Percentiles rank a stretch among this genome's conserved stretches.
phyloP scores from a whole-genome alignment of 2,329 filamentous ascomycete genomes.

The Scedosporium aurantiacum region DNA sequence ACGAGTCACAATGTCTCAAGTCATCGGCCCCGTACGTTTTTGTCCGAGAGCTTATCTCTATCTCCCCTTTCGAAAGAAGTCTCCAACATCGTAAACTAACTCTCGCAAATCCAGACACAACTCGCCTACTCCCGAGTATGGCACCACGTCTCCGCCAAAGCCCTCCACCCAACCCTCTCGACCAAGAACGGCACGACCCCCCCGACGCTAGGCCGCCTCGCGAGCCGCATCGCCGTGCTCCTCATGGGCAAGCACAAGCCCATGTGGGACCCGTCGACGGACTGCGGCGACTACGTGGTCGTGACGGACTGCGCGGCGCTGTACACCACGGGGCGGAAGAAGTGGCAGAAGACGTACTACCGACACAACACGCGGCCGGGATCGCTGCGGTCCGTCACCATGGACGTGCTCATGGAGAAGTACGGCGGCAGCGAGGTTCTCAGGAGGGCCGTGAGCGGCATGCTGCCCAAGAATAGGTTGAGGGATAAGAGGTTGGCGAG shows the following conservation, averaged over 20 bases:
- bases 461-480: slow-evolving; percentile 94
- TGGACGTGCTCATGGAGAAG: slow-evolving; percentile 92
- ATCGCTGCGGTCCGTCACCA: slow-evolving; percentile 74
- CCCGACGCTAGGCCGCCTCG: slow-evolving; percentile 80
- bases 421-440: slow-evolving; percentile 87
- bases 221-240: slow-evolving; percentile 72
- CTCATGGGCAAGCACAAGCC: slow-evolving; percentile 99
- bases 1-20: slow-evolving; percentile 60
- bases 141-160: slow-evolving; percentile 72
- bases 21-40: slow-evolving; percentile 55
- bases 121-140: slow-evolving; percentile 94
- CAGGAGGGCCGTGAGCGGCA: slow-evolving; percentile 84
- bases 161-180: slow-evolving; percentile 50
- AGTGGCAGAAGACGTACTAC: slow-evolving; percentile 91
- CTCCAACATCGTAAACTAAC: background rate
- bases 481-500: slow-evolving; percentile 77
- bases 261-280: slow-evolving; percentile 91
- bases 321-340: slow-evolving; percentile 84
- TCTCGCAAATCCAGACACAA: slow-evolving; percentile 56
- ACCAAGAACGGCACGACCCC: slow-evolving; percentile 47
- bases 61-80: background rate
- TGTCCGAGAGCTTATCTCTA: background rate
- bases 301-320: slow-evolving; percentile 81
- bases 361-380: slow-evolving; percentile 86
- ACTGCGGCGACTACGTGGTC: slow-evolving; percentile 98